Conservation (phyloP, 306 rosid genomes). For the Glycyrrhiza uralensis region DNA sequence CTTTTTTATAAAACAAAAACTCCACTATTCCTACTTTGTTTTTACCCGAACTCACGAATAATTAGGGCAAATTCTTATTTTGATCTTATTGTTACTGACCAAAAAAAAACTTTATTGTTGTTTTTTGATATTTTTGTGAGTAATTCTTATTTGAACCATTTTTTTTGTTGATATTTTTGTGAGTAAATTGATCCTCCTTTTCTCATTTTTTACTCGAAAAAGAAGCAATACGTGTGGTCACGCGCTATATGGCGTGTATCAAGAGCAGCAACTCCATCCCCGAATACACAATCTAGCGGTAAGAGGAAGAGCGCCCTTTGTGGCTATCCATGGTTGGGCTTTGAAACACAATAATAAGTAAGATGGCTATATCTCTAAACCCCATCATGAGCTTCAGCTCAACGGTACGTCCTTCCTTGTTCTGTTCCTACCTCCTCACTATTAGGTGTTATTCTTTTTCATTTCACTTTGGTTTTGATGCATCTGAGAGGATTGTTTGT, state of each 20-base stretch:
- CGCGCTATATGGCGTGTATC: slow-evolving; percentile 20
- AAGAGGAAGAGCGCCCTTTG: slow-evolving; percentile 6
- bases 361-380: slow-evolving; percentile 68
- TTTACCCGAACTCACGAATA: too few species aligned
- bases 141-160: neutral
- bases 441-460: neutral
- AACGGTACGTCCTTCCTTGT: slow-evolving; percentile 39
- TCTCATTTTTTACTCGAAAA: neutral
- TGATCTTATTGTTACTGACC: too few species aligned
- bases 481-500: neutral
- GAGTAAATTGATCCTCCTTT: neutral
- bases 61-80: too few species aligned
- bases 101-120: too few species aligned
- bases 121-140: too few species aligned
- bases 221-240: neutral
- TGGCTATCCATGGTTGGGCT: slow-evolving; percentile 51
- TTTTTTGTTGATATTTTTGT: neutral
- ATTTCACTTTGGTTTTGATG: neutral
- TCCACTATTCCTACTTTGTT: too few species aligned
- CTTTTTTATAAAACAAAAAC: too few species aligned
- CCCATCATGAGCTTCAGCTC: slow-evolving; percentile 52
- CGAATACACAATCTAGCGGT: slow-evolving; percentile 6
- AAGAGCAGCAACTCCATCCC: neutral
- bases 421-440: neutral
- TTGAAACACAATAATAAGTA: slow-evolving; percentile 26